Conservation (phyloP, 257 asterid species). For the Solanum clarkiae region DNA sequence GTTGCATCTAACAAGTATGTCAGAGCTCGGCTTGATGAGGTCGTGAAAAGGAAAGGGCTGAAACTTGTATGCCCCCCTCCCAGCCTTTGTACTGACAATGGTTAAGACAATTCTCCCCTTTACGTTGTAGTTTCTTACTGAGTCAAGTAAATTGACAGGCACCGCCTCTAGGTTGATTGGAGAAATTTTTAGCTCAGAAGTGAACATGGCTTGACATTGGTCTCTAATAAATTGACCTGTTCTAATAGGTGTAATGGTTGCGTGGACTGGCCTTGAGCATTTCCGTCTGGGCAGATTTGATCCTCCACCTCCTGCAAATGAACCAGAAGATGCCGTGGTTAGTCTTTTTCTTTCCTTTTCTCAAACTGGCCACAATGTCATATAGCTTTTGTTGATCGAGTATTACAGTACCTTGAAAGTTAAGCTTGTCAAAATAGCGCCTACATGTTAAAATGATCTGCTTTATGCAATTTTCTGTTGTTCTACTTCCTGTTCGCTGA, state of each 20-base stretch:
- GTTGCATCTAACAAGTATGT: slow-evolving; percentile 90
- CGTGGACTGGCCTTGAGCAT: slow-evolving; percentile 96
- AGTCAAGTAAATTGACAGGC: neutral
- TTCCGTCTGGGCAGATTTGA: slow-evolving; percentile 82
- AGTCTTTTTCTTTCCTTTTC: neutral
- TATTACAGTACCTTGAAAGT: neutral
- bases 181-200: neutral
- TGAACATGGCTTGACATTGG: neutral
- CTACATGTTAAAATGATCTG: neutral
- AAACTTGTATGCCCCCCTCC: slow-evolving; percentile 96
- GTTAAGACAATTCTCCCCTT: slow-evolving; percentile 16
- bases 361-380: neutral
- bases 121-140: neutral
- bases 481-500: neutral
- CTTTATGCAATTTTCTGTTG: neutral
- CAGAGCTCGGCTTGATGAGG: slow-evolving; percentile 48
- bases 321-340: slow-evolving; percentile 83
- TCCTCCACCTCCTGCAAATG: slow-evolving; percentile 88
- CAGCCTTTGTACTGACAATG: slow-evolving; percentile 89
- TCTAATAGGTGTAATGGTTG: slow-evolving; percentile 82
- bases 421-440: neutral
- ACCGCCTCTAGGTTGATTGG: neutral
- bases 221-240: neutral
- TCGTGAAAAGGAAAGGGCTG: slow-evolving; percentile 52
- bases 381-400: neutral